Conservation (phyloP, 768 basidiomycete genomes). For the Boletus sp. region DNA sequence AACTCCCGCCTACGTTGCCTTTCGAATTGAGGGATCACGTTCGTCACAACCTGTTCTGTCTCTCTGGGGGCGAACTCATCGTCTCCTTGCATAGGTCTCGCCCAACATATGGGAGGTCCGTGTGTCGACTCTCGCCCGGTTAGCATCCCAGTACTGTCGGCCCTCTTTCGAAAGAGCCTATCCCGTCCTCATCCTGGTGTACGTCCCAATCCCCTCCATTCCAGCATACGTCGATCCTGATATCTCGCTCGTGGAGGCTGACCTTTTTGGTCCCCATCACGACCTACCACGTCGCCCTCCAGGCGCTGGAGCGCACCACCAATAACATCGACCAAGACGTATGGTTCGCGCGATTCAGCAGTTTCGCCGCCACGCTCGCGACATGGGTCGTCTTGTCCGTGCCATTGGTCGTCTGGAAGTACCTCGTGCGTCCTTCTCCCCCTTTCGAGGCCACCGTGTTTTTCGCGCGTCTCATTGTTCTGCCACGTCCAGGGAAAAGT, state of each 20-base stretch:
- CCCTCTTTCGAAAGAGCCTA: conserved; percentile 46
- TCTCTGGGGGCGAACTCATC: neutral
- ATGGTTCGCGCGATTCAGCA: conserved; percentile 37
- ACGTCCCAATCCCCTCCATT: conserved; percentile 9
- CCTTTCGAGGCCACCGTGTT: neutral
- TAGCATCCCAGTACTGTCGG: conserved; percentile 41
- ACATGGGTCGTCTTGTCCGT: conserved; percentile 37
- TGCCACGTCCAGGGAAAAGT: conserved; percentile 38
- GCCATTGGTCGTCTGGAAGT: conserved; percentile 50
- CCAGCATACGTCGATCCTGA: neutral
- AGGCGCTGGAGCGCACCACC: conserved; percentile 6
- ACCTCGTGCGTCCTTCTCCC: conserved; percentile 32
- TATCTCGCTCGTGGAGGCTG: conserved; percentile 26
- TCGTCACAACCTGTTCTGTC: conserved; percentile 26
- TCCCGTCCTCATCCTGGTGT: conserved; percentile 41
- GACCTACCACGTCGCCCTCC: conserved; percentile 36
- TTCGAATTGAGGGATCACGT: conserved; percentile 36
- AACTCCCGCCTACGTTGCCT: conserved; percentile 33
- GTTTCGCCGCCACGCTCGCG: conserved; percentile 38
- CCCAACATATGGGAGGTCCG: conserved; percentile 45
- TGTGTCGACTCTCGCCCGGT: conserved; percentile 35
- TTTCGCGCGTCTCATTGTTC: neutral
- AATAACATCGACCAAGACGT: conserved; percentile 16
- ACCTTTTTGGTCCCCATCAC: conserved; percentile 40
- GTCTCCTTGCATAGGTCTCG: conserved; percentile 33